Percentiles rank a stretch among this genome's conserved stretches.
Evolutionary conservation across 768 basidiomycete genomes (phyloP).

Genomic region (Phylloporus rhodoxanthus): DNA sequence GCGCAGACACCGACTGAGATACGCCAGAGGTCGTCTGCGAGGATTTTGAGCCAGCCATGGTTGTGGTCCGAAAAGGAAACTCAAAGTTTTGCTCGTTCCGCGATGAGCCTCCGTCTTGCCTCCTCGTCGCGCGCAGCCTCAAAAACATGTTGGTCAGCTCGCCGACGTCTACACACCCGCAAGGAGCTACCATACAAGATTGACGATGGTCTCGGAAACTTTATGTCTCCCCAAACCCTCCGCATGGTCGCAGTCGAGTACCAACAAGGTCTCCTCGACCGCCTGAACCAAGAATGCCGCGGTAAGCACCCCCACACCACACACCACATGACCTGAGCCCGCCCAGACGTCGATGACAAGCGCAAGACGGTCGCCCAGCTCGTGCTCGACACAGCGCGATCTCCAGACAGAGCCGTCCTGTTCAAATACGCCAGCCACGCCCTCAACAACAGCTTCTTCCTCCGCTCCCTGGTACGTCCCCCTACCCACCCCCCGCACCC

Average conservation of each 20-base stretch:
- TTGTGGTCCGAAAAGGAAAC: constrained; percentile 13
- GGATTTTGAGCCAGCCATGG: constrained; percentile 37
- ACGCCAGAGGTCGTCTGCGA: constrained; percentile 14
- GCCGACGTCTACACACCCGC: constrained; percentile 45
- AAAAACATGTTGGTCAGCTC: constrained; percentile 15
- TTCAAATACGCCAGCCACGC: constrained; percentile 93
- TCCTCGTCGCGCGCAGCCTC: constrained; percentile 20
- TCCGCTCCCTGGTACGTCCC: constrained; percentile 70
- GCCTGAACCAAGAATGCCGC: constrained; percentile 68
- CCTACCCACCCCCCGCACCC: neutral
- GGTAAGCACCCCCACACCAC: constrained; percentile 41
- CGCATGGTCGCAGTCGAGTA: constrained; percentile 73
- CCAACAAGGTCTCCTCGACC: constrained; percentile 75
- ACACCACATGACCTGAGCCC: neutral
- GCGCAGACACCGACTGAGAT: constrained; percentile 40
- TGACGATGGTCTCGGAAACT: constrained; percentile 70
- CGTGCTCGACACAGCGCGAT: constrained; percentile 58
- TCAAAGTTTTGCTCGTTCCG: neutral
- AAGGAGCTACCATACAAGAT: constrained; percentile 57
- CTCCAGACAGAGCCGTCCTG: constrained; percentile 54
- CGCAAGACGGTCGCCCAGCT: constrained; percentile 62
- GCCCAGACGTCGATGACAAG: constrained; percentile 50
- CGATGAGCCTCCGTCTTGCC: constrained; percentile 25
- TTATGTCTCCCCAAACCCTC: constrained; percentile 70
- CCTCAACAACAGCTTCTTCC: constrained; percentile 93